A percentile compares a stretch with the other conserved stretches of the same genome.
phyloP scores from a whole-genome alignment of 306 rosid genomes.

The Pyrus betulifolia region DNA sequence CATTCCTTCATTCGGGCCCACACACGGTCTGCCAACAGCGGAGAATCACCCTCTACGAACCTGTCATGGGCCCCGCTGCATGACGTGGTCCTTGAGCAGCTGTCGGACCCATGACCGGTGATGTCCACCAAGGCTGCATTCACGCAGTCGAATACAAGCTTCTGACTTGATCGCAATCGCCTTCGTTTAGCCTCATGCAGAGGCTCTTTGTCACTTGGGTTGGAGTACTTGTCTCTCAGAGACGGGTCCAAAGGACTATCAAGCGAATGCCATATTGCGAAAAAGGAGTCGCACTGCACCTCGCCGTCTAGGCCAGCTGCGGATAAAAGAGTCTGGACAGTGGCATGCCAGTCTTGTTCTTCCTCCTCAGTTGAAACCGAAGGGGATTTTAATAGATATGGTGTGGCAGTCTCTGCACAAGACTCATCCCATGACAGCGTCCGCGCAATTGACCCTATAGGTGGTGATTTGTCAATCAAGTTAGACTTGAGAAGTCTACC shows the following conservation, averaged over 20 bases:
- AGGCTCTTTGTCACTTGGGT: constrained; percentile 39
- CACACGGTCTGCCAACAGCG: constrained; percentile 48
- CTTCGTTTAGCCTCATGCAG: constrained; percentile 65
- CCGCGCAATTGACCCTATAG: constrained; percentile 82
- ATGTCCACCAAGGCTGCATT: constrained; percentile 53
- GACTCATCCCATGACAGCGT: constrained; percentile 75
- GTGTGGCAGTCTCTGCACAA: constrained; percentile 40
- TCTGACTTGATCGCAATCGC: constrained; percentile 58
- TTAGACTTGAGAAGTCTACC: constrained; percentile 54
- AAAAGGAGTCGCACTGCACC: constrained; percentile 22
- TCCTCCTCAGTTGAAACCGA: constrained; percentile 42
- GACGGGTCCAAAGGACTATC: constrained; percentile 80
- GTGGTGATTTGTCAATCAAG: constrained; percentile 95
- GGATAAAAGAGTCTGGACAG: constrained; percentile 57
- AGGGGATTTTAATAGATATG: constrained; percentile 44
- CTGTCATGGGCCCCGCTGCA: constrained; percentile 28
- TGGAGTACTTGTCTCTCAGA: constrained; percentile 61
- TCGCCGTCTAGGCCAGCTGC: constrained; percentile 55
- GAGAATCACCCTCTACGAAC: constrained; percentile 29
- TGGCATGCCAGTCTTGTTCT: constrained; percentile 57
- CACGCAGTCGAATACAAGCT: constrained; percentile 73
- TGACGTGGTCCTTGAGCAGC: constrained; percentile 18
- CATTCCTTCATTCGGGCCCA: constrained; percentile 67
- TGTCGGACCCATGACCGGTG: constrained; percentile 36
- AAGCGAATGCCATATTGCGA: constrained; percentile 57